These are phyloP conservation scores for Suillus subalutaceus DNA, from an alignment of 768 basidiomycete species.

Conservation along the genomic window DNA sequence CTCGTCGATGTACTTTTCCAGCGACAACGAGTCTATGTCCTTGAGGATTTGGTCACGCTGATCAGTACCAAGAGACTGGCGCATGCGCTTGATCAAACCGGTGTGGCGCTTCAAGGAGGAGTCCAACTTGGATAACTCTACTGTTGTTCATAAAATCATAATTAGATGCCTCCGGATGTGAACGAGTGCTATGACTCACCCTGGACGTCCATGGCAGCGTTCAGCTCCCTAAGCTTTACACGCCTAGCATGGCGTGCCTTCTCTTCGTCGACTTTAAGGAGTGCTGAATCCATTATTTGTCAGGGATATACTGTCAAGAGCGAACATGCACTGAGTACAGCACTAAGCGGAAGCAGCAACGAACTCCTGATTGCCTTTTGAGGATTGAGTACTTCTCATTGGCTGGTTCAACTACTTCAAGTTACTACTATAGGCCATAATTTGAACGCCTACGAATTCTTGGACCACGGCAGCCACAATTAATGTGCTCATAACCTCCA, in stretches of 20 bases:
- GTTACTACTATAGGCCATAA: not conserved
- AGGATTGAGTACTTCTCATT: constrained; percentile 1
- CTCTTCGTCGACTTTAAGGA: constrained; percentile 51
- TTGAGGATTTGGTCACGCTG: constrained; percentile 88
- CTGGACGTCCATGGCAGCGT: constrained; percentile 49
- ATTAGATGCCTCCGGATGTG: constrained; percentile 8
- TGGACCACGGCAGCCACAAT: not conserved
- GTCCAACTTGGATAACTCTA: constrained; percentile 80
- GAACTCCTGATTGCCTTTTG: constrained; percentile 9
- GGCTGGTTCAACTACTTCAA: not conserved
- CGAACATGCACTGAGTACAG: not conserved
- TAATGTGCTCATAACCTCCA: not conserved
- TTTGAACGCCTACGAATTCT: not conserved
- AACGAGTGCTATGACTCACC: constrained; percentile 38
- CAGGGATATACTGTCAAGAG: not conserved
- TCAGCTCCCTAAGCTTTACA: constrained; percentile 58
- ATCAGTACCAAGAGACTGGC: constrained; percentile 81
- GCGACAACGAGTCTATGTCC: constrained; percentile 85
- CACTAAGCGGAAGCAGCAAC: constrained; percentile 1
- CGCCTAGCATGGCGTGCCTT: constrained; percentile 57
- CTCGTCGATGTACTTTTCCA: constrained; percentile 97
- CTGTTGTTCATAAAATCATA: constrained; percentile 6
- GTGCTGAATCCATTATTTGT: constrained; percentile 26
- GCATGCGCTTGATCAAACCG: constrained; percentile 90
- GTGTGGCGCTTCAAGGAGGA: constrained; percentile 97